Evolutionary conservation across 75 land plant genomes (phyloP), one percentile per base, ranked within the genome.

Genomic region (Cunninghamia lanceolata): DNA sequence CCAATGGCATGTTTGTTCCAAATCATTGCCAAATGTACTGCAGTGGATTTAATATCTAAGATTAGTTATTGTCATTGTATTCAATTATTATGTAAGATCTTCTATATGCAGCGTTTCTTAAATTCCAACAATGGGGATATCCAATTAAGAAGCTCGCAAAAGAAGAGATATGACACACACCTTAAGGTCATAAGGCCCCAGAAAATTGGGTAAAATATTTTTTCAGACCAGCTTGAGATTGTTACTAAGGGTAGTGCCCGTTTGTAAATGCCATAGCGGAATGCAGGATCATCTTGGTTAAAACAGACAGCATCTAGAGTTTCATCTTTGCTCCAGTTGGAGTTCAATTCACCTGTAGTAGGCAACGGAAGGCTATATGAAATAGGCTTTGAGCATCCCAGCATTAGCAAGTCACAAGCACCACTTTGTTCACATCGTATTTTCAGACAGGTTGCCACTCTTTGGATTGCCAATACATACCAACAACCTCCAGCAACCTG

Each of bases 171-270:
- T 35, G 38, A n/a, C n/a, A 42, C 84, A 96, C 99, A 42, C 84
- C 99, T 98, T 83, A 98, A 92, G n/a, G 93, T 94, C 96, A 98
- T 93, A 98, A n/a, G 86, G 47, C 99, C 98, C 99, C 99, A 98
- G 70, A 96, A 98, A 35, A 98, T 93, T 47, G 99, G 99, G 80
- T 95, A 96, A 25, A 90, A 89, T 82, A 96, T 93, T 84, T 91
- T 94, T 36, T 93, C 94, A 16, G 91, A 87, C 46, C 92, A 81
- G 43, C 90, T 91, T 35, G 78, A 85, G 85, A 91, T 94, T 9
- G 93, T 91, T 56, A 96, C 88, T 74, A 98, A 90, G 10, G 98
- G 96, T 14, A 98, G 87, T 40, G 98, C 94, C 89, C 88, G 89
- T 34, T 91, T 38, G 46, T 95, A 98, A 25, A 96, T 96, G 2